phyloP scores from a whole-genome alignment of 176 grass and related monocot genomes.

The sorghum (Sorghum bicolor) region Sorghum_bicolor_NCBIv3 NC_012872.2:16377001-16377500 shows the following conservation, averaged over 20 bases:
- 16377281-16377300: too few species aligned
- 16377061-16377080: not conserved
- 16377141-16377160: not conserved
- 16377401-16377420: not conserved
- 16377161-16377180: not conserved
- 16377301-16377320: too few species aligned
- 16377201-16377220: too few species aligned
- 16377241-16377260: too few species aligned
- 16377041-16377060: not conserved
- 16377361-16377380: not conserved
- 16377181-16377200: too few species aligned
- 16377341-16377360: not conserved
- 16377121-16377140: not conserved
- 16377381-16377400: not conserved
- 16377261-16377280: too few species aligned
- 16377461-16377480: slow-evolving; percentile 81
- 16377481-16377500: slow-evolving; percentile 76
- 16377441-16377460: slow-evolving; percentile 79
- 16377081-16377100: not conserved
- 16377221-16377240: too few species aligned
- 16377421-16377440: slow-evolving; percentile 1
- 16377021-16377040: not conserved
- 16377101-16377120: not conserved
- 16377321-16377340: too few species aligned
- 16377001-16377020: not conserved